Base-by-base conservation (phyloP, 1,284 basidiomycete species). In the Cystobasidium sp. region DNA sequence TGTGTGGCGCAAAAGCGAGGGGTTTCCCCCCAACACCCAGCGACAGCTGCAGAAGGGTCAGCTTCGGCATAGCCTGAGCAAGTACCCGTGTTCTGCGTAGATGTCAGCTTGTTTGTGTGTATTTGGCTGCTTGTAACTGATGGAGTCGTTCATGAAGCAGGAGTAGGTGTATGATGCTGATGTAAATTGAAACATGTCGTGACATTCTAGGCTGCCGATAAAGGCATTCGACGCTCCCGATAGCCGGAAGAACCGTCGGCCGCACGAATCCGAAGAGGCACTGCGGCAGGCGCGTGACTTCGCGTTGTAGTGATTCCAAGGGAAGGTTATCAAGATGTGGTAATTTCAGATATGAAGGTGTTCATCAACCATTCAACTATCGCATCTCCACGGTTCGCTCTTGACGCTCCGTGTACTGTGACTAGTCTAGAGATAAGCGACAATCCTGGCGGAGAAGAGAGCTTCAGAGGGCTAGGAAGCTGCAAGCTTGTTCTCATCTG, bases 1-100 rank as follows among this genome's bases (percentile, higher is more conserved):
- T 72, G 49, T 77, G 77, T n/a, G 77, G 77, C n/a, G 77, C 77
- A 46, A 77, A 77, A 9, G 76, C 69, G 66, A 77, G 75, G 24
- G 76, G 77, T 37, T 69, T 59, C 16, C 67, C 67, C 1, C 58
- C 67, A 5, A 55, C n/a, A 7, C 67, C 67, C 8, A 55, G 67
- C 7, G 64, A 53, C 24, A 66, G 64, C 64, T 66, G 64, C 6
- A 66, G 51, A 31, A 66, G 49, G 31, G 51, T 53, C 16, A 66
- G 64, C 64, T 53, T 22, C 24, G 24, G 24, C 64, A 66, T 66
- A 6, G 37, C 18, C 51, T n/a, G 31, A n/a, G 51, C 16, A 8
- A 24, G 9, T 37, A 47, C 18, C 18, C 14, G 37, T 41, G 18
- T 12, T 4, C 31, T 47, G 44, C 31, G 14, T 10, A 16, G 8